phyloP scores from a whole-genome alignment of 108 stramenopile genomes.

The Aurantiochytrium sp. region DNA sequence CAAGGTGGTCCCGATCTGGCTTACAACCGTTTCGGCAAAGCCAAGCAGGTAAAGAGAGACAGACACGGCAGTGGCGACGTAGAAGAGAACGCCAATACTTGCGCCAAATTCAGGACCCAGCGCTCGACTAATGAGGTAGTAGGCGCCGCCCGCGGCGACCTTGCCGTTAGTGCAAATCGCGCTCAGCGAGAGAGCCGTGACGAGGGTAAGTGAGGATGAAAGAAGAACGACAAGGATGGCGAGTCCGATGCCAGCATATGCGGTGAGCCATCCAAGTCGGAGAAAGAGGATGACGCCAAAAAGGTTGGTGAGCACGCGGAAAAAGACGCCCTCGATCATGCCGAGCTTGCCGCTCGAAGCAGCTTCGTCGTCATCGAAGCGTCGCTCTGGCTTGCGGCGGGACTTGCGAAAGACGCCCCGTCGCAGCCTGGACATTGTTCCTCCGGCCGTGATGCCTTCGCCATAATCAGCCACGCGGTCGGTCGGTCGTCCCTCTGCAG shows the following conservation, averaged over 20 bases:
- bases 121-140: slow-evolving; percentile 56
- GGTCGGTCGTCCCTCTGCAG: not conserved
- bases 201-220: slow-evolving; percentile 45
- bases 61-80: slow-evolving; percentile 56
- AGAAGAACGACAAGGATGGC: slow-evolving; percentile 35
- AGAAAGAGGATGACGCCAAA: slow-evolving; percentile 71
- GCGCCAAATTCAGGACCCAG: slow-evolving; percentile 64
- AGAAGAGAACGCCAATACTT: slow-evolving; percentile 58
- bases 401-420: not conserved
- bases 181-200: slow-evolving; percentile 56
- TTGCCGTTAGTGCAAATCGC: slow-evolving; percentile 68
- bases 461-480: slow-evolving; percentile 2
- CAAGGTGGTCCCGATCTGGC: not conserved
- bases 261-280: slow-evolving; percentile 61
- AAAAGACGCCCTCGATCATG: slow-evolving; percentile 2
- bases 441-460: not conserved
- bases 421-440: not conserved
- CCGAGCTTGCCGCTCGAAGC: not conserved
- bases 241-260: slow-evolving; percentile 51
- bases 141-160: slow-evolving; percentile 61
- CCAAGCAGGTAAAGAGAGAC: slow-evolving; percentile 14
- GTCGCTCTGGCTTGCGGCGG: not conserved
- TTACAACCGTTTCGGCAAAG: not conserved
- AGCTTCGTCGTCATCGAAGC: not conserved
- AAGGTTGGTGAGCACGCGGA: slow-evolving; percentile 24